Evolutionary conservation across 2,329 filamentous ascomycete species (phyloP), one percentile per base, ranked within the genome.

Genomic region (Pestalotiopsis sp.): DNA sequence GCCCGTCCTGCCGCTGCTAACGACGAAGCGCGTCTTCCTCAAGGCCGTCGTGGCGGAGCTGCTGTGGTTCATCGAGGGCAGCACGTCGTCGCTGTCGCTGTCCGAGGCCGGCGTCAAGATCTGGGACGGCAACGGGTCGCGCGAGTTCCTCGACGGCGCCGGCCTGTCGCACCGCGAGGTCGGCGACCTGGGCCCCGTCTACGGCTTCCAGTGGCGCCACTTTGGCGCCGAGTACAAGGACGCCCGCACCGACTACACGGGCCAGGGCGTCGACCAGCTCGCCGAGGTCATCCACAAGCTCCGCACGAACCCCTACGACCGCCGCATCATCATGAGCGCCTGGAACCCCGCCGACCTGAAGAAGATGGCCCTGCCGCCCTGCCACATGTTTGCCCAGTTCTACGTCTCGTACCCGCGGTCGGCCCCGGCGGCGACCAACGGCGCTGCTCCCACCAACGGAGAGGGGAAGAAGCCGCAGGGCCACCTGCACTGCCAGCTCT

Each of bases 201-300:
- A 99, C 79, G 96, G 96, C 1, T 99, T 99, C 83, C 96, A 99
- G 82, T 99, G 96, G 96, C 92, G 96, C 3, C 95, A 98, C 81
- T 99, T 99, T 76, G 96, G 96, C 64, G 96, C 96, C 4, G 90
- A 94, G 70, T 99, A 99, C 79, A 84, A 91, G 20, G 92, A 95
- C 76, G 87, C 91, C 14, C 85, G 90, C 72, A 87, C 92, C 0
- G 94, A 98, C 78, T 99, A 99, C 81, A 86, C 89, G 0, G 94
- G 93, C 0, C 86, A 97, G 78, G 96, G 96, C 20, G 93, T 98
- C 17, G 96, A 99, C 78, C 96, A 99, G 83, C 86, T 99, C 49
- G 92, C 93, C 17, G 92, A 97, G 70, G 91, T 98, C n/a, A 89
- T 99, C 45, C 84, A 92, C 76, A 98, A 97, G 81, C 84, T 99